These are phyloP conservation scores for Bolboschoenus planiculmis DNA, from an alignment of 176 grass and related monocot species.

Conservation along the genomic window DNA sequence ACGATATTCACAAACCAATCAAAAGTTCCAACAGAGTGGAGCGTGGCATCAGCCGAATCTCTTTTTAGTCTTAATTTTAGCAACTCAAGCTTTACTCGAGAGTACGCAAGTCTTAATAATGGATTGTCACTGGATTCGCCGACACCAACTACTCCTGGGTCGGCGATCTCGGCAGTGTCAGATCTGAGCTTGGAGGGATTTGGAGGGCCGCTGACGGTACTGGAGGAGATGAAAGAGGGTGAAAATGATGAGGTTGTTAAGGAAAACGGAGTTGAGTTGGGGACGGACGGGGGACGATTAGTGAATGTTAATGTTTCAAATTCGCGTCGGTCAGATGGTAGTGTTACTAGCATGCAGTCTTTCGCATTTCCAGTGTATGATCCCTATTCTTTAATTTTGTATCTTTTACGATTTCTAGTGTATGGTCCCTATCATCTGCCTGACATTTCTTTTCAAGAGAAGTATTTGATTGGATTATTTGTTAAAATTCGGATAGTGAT, in stretches of 20 bases:
- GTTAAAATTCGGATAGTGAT: background rate
- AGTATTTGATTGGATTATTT: background rate
- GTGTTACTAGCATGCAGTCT: background rate
- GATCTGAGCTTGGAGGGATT: background rate
- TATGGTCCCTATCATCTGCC: background rate
- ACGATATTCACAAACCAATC: slow-evolving; percentile 11
- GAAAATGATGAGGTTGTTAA: background rate
- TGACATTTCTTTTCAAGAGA: background rate
- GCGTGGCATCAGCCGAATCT: slow-evolving; percentile 9
- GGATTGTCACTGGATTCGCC: background rate
- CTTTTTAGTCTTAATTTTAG: slow-evolving; percentile 15
- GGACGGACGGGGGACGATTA: background rate
- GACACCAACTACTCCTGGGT: background rate
- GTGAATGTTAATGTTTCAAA: background rate
- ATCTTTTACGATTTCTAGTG: background rate
- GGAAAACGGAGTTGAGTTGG: background rate
- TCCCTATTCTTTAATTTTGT: background rate
- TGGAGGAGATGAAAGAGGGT: background rate
- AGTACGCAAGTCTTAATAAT: background rate
- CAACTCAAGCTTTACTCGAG: background rate
- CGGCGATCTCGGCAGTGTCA: background rate
- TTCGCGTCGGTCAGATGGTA: background rate
- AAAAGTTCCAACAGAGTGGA: slow-evolving; percentile 1
- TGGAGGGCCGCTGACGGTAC: background rate
- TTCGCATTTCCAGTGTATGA: slow-evolving; percentile 26